phyloP scores from a whole-genome alignment of 495 filamentous ascomycete species.

The Entonaema liquescens region DNA sequence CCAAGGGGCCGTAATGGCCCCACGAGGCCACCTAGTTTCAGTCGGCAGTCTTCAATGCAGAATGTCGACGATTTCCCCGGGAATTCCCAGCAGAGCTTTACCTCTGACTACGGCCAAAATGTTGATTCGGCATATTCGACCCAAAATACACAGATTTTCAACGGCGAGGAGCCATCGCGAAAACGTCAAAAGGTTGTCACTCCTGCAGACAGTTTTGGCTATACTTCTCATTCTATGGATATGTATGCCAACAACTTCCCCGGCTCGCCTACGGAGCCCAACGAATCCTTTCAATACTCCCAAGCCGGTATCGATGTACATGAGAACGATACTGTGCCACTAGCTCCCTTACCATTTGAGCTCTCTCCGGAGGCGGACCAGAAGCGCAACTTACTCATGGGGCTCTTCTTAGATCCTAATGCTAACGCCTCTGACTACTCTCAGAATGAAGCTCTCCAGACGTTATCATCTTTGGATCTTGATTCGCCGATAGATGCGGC shows the following conservation, averaged over 20 bases:
- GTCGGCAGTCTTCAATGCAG: constrained; percentile 68
- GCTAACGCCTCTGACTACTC: constrained; percentile 64
- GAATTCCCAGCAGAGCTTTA: constrained; percentile 61
- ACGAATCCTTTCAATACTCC: constrained; percentile 82
- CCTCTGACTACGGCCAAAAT: constrained; percentile 56
- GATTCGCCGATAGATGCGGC: constrained; percentile 89
- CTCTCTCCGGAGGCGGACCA: constrained; percentile 70
- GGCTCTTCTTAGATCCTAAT: constrained; percentile 84
- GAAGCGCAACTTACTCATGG: constrained; percentile 82
- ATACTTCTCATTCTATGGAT: constrained; percentile 60
- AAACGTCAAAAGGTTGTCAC: constrained; percentile 70
- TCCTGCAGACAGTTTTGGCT: constrained; percentile 59
- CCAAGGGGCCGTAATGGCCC: constrained; percentile 65
- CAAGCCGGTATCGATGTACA: constrained; percentile 61
- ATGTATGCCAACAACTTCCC: constrained; percentile 56
- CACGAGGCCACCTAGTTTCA: constrained; percentile 61
- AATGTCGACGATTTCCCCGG: constrained; percentile 57
- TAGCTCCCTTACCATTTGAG: constrained; percentile 75
- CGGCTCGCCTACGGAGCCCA: constrained; percentile 82
- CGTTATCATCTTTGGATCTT: constrained; percentile 79
- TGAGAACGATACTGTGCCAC: constrained; percentile 62
- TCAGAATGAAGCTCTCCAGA: constrained; percentile 55
- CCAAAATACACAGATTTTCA: constrained; percentile 48
- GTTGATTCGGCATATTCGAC: constrained; percentile 59
- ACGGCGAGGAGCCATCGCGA: constrained; percentile 81